Base-by-base conservation (phyloP, 768 basidiomycete genomes). In the Podaxis rugospora region DNA sequence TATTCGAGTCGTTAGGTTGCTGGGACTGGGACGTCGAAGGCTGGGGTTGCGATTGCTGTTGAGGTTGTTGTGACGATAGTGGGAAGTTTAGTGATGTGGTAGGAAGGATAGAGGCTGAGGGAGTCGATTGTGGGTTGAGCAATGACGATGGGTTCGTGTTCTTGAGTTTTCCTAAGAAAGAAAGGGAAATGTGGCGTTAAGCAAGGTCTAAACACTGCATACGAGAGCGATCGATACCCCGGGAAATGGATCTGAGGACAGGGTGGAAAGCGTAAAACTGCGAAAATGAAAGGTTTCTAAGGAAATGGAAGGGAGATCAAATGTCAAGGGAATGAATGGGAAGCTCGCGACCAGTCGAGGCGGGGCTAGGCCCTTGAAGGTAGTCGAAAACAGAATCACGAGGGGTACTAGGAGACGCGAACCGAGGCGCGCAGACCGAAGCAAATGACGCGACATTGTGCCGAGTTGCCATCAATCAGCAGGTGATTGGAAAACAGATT, bases 271-370 rank as follows among this genome's bases (percentile, higher is more conserved):
- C n/a, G 27, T 59, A 52, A 63, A 59, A 50, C 57, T 59, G 53
- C 44, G 51, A 59, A 62, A 62, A 60, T 32, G 54, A 57, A 59
- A 55, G 18, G 42, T 44, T 44, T 44, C 57, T 37, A 63, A 63
- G 56, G 59, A 51, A 62, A 52, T 42, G 55, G 49, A 49, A 60
- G 21, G 51, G 27, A 60, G 47, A n/a, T 32, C 46, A 57, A 55
- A 23, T 55, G 44, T 44, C 23, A 59, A 58, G 4, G 56, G 25
- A 58, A 59, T 52, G 49, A 39, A 57, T 39, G 35, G 35, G 21
- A 55, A 35, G 62, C 50, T 36, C 59, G 51, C 37, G 37, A 42
- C 39, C 27, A 49, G 51, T 60, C 59, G 55, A 66, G 55, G 40
- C 55, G 32, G 61, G 64, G 51, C 55, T 61, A 58, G 64, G 42